Evolutionary conservation across 352 stramenopile species (phyloP), one percentile per base, ranked within the genome.

Genomic region (Globisporangium alternatum): DNA sequence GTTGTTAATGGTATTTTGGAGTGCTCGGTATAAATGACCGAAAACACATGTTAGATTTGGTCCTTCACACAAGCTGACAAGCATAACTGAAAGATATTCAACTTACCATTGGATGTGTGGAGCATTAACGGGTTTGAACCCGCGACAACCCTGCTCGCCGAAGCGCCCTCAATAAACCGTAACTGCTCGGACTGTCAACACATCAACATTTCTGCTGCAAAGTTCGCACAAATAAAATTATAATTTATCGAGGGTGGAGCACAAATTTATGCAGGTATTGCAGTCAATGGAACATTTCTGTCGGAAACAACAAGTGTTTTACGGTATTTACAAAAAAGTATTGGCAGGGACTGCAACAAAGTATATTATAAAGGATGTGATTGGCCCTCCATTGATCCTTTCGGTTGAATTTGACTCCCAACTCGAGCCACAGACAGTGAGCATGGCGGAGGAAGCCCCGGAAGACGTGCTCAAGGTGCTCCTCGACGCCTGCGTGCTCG

Each of bases 391-490:
- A 76, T 57, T 76, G 69, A 76, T 76, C 62, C 47, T 54, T 56
- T 2, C 31, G 47, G 44, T 56, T 57, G 39, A 52, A 44, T 60
- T 54, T 59, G 28, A 43, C 17, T 56, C 51, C 51, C 30, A 25
- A 56, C 49, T 19, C 19, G 43, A 48, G 43, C 17, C 51, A 56
- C 28, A 22, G 31, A 58, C 52, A 58, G n/a, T n/a, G n/a, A n/a
- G 31, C 8, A 69, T 69, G 64, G 64, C 56, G 45, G 48, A 51
- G 35, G 51, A 56, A 35, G 52, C 59, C 44, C 33, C 57, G 63
- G 80, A 93, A 62, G 81, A 91, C 71, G 81, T 87, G 62, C 74
- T 93, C 39, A 67, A 70, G 62, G 72, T 79, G 57, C 76, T 88
- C 62, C 71, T 93, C 57, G 82, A 90, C 37, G 72, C 70, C 41